phyloP scores from a whole-genome alignment of 2,329 filamentous ascomycete genomes.

The Penicillium occitanis region DNA sequence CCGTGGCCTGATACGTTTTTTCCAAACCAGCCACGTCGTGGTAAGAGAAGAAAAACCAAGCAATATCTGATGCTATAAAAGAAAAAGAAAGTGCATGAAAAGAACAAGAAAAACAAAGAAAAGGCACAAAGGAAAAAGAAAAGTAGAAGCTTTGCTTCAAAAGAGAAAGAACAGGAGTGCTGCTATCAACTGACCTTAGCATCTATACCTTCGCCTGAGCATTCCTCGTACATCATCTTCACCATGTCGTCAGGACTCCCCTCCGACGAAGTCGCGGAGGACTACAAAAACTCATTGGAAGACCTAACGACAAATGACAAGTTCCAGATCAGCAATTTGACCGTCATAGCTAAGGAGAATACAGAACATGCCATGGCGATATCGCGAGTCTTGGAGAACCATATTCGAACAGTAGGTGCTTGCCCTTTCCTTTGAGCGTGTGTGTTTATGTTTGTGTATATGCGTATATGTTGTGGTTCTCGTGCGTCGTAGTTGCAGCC shows the following conservation, averaged over 20 bases:
- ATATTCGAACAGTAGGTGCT: slow-evolving; percentile 86
- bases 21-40: slow-evolving; percentile 1
- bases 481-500: slow-evolving; percentile 35
- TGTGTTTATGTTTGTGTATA: slow-evolving; percentile 11
- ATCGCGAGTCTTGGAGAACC: slow-evolving; percentile 82
- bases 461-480: slow-evolving; percentile 35
- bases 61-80: slow-evolving; percentile 15
- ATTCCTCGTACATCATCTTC: slow-evolving; percentile 25
- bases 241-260: slow-evolving; percentile 62
- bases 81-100: slow-evolving; percentile 9
- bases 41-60: slow-evolving; percentile 11
- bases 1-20: slow-evolving; percentile 16
- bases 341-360: slow-evolving; percentile 95
- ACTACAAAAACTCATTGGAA: slow-evolving; percentile 90
- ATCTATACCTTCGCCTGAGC: neutral
- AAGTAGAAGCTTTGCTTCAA: slow-evolving; percentile 17
- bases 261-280: slow-evolving; percentile 86
- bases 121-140: slow-evolving; percentile 6
- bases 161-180: slow-evolving; percentile 20
- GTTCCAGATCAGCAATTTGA: slow-evolving; percentile 95
- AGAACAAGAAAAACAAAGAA: neutral
- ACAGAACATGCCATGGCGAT: slow-evolving; percentile 94
- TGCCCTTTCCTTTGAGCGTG: neutral
- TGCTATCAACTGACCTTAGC: neutral
- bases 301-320: slow-evolving; percentile 88